Base-by-base conservation (phyloP, 352 stramenopile species). In the Thalassiosira ordinaria region DNA sequence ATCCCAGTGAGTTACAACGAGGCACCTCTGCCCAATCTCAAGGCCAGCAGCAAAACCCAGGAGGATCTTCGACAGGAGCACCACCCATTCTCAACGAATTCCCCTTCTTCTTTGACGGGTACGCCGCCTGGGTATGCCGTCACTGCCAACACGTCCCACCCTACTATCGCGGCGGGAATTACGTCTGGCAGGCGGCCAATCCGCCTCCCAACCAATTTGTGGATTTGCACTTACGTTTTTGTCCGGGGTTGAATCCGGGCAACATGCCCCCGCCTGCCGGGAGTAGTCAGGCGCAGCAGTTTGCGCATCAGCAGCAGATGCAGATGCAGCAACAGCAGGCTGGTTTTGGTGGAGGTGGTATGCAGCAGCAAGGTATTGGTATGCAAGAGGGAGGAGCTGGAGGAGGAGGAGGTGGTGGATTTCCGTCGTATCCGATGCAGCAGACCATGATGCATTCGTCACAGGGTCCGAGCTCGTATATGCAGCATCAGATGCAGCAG, bases 101-200 rank as follows among this genome's bases (percentile, higher is more conserved):
- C 49, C 77, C 77, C 5, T 85, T 85, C 44, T 66, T 62, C 65
- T 85, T 71, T 26, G 77, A 85, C 29, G 77, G 77, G n/a, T 80
- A 78, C 51, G 60, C 68, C 33, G 73, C 69, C 0, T 85, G 77
- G 77, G 51, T 85, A 13, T 85, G 77, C 68, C 69, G 64, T 37
- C 77, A 85, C 29, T 85, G 77, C 44, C 61, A 46, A 6, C 77
- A 85, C 51, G 35, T 85, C 13, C 57, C 56, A 31, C 56, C 66
- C 4, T 78, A 74, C 52, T 78, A 85, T 51, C 69, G 77, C 26
- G 77, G 77, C 18, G 35, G 22, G 41, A 85, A 85, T 57, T 78
- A 80, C 33, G 53, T 74, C 44, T 80, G 70, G 70, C 63, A 85
- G 49, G 56, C 49, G 29, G 35, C 70, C 4, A 46, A 64, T 20